A percentile compares a stretch with the other conserved stretches of the same genome.
These are phyloP conservation scores for Nitzschia sp. DNA, from an alignment of 108 stramenopile genomes.

Conservation along the genomic window DNA sequence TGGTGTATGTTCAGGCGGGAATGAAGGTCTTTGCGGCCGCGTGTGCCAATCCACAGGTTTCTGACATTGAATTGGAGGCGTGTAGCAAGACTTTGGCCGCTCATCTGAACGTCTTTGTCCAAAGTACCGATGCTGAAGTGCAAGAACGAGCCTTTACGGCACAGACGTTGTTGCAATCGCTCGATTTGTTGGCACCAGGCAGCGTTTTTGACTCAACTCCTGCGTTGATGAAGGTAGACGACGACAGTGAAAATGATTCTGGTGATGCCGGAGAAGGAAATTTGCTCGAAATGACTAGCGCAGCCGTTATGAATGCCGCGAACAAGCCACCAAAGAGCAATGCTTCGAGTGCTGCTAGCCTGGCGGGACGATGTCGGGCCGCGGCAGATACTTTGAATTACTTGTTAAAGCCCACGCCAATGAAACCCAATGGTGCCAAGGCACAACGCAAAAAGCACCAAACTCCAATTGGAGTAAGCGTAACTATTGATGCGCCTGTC, in stretches of 20 bases:
- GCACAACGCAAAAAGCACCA: constrained; percentile 73
- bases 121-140: constrained; percentile 85
- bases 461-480: constrained; percentile 41
- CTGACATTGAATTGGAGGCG: constrained; percentile 57
- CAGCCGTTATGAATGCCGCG: neutral
- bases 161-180: constrained; percentile 62
- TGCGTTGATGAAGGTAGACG: constrained; percentile 21
- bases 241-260: constrained; percentile 21
- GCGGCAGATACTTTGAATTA: constrained; percentile 58
- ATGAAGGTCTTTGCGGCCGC: constrained; percentile 89
- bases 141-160: constrained; percentile 87
- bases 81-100: constrained; percentile 51
- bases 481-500: constrained; percentile 41
- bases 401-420: constrained; percentile 78
- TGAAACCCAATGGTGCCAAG: constrained; percentile 88
- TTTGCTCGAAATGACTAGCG: constrained; percentile 36
- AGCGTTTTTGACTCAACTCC: constrained; percentile 12
- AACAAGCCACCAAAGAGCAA: constrained; percentile 12
- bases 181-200: constrained; percentile 47
- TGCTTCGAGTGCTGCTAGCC: neutral
- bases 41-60: constrained; percentile 41
- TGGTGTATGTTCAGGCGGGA: constrained; percentile 88
- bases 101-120: constrained; percentile 57
- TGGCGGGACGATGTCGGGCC: constrained; percentile 30
- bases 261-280: constrained; percentile 32